Conservation (phyloP, 2,329 filamentous ascomycete genomes). For the Alternaria viburni region DNA sequence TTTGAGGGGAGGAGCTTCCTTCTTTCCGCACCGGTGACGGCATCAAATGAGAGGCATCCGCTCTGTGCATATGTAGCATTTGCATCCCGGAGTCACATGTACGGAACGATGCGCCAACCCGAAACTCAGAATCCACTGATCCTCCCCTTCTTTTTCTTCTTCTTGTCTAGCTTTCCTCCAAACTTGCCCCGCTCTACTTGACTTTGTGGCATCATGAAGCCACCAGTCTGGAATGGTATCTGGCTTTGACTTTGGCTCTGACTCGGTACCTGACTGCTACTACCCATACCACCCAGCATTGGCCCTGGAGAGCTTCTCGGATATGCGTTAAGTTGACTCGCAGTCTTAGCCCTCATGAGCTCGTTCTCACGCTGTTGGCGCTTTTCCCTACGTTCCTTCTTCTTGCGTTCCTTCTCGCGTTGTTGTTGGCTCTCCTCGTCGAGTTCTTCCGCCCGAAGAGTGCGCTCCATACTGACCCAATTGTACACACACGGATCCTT, state of each 20-base stretch:
- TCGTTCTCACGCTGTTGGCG: constrained; percentile 51
- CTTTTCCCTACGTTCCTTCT: constrained; percentile 49
- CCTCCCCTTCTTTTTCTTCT: constrained; percentile 46
- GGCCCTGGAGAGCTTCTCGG: constrained; percentile 40
- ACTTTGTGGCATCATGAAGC: constrained; percentile 27
- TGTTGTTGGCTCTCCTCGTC: constrained; percentile 47
- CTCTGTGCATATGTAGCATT: no score
- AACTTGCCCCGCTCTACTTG: constrained; percentile 46
- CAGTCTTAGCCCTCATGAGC: constrained; percentile 21
- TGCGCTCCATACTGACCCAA: constrained; percentile 46
- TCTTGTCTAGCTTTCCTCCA: constrained; percentile 41
- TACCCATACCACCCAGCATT: constrained; percentile 18
- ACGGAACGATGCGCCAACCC: not conserved
- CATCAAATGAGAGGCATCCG: not conserved
- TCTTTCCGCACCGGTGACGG: constrained; percentile 14
- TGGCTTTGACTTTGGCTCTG: constrained; percentile 13
- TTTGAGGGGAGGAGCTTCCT: constrained; percentile 1
- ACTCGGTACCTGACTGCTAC: constrained; percentile 35
- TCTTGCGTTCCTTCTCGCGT: constrained; percentile 46
- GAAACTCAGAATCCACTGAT: constrained; percentile 40
- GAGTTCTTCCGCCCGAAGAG: constrained; percentile 31
- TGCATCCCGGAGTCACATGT: not conserved
- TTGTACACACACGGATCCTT: constrained; percentile 49
- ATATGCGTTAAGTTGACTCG: constrained; percentile 26
- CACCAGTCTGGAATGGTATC: not conserved